phyloP scores from a whole-genome alignment of 495 filamentous ascomycete genomes.

The Xylaria scruposa region DNA sequence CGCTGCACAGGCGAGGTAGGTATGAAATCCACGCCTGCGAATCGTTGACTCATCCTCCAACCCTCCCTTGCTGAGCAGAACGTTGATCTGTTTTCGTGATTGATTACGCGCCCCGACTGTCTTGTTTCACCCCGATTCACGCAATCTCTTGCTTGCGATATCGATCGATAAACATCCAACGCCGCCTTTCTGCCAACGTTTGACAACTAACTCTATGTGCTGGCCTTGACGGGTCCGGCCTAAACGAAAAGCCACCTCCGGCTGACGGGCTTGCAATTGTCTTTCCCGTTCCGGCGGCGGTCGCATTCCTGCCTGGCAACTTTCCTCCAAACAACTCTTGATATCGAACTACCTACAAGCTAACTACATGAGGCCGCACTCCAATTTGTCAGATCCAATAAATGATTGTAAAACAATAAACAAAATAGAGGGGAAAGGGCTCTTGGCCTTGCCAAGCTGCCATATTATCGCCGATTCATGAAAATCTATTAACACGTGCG shows the following conservation, averaged over 20 bases:
- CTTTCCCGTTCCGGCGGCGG: not conserved
- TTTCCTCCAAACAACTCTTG: not conserved
- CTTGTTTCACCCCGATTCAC: not conserved
- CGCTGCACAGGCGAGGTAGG: not conserved
- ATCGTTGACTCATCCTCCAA: conserved; percentile 4
- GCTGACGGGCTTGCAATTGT: not conserved
- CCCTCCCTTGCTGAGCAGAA: not conserved
- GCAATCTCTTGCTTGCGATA: not conserved
- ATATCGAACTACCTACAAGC: not conserved
- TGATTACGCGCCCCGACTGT: not conserved
- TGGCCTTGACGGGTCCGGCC: not conserved
- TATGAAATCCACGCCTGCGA: not conserved
- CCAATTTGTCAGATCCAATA: not conserved
- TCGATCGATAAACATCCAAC: not conserved
- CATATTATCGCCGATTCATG: not conserved
- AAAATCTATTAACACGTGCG: not conserved
- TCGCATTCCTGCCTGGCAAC: not conserved
- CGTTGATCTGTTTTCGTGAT: conserved; percentile 4
- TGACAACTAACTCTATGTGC: not conserved
- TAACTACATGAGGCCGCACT: not conserved
- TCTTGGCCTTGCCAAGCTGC: not conserved
- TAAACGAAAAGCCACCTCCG: not conserved
- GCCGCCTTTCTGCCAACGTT: not conserved
- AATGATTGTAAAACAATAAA: too few relatives aligned
- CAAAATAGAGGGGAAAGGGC: too few relatives aligned